Conservation (phyloP, 2,329 filamentous ascomycete species). For the Ophiostoma australiae region DNA sequence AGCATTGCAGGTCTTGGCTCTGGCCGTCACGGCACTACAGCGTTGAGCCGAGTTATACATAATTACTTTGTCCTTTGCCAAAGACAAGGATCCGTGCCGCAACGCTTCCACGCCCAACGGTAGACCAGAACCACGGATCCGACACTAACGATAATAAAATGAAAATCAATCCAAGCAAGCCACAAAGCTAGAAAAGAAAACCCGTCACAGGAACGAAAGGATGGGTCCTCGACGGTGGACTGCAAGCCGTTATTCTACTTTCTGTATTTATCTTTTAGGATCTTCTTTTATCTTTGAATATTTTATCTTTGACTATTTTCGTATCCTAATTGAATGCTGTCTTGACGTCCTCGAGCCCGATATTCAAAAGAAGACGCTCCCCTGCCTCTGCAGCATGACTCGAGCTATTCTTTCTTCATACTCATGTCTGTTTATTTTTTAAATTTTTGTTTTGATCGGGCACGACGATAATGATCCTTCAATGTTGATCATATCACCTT, state of each 20-base stretch:
- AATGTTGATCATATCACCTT: not conserved
- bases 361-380: not conserved
- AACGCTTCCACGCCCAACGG: not conserved
- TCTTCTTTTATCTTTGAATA: not conserved
- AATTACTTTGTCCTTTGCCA: too few relatives aligned
- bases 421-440: not conserved
- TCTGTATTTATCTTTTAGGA: not conserved
- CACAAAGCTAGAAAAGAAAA: not conserved
- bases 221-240: not conserved
- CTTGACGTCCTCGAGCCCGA: not conserved
- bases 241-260: not conserved
- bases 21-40: not conserved
- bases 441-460: not conserved
- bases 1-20: not conserved
- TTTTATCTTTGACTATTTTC: not conserved
- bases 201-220: not conserved
- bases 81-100: not conserved
- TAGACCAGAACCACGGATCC: not conserved
- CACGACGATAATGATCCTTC: not conserved
- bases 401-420: not conserved
- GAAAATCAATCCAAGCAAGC: too few relatives aligned
- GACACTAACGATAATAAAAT: not conserved
- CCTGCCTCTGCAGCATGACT: not conserved
- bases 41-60: not conserved
- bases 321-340: not conserved